Evolutionary conservation across 139 green algal genomes (phyloP), one percentile per base, ranked within the genome.

Genomic region (Picochlorum sp.): DNA sequence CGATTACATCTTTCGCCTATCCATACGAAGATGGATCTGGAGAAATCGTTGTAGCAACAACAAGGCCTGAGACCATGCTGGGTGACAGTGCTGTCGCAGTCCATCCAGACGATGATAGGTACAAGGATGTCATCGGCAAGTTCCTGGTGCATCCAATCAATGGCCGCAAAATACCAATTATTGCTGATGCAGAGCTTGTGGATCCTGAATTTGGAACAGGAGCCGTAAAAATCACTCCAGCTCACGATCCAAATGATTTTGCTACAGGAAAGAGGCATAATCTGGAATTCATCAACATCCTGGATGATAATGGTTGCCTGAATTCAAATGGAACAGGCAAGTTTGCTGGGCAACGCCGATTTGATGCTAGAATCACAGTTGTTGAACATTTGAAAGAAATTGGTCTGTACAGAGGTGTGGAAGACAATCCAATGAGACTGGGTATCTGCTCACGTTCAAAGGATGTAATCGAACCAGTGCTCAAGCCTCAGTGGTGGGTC

Each of bases 391-490:
- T 99, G 10, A 78, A 95, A 73, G 79, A 84, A 50, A 80, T 84
- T 76, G 88, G 80, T 3, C 79, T 95, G 51, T 91, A 88, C 80
- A 74, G 88, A 24, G 90, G 89, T 54, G 83, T 69, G 18, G 59
- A 66, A 4, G 84, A 92, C 78, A 98, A 98, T 79, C 75, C 83
- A 24, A 98, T 98, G 93, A 75, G 88, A 26, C 78, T 98, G 51
- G 89, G 88, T 14, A 68, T 98, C 30, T 97, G 92, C 86, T 90
- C 77, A 38, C 61, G 72, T 41, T 79, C 90, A 79, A 92, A 93
- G 76, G 94, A 99, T 78, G 90, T 99, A n/a, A 98, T 99, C 44
- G 94, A 99, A 83, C 94, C 94, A 0, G 77, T 96, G 73, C 79
- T 98, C 13, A 98, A 98, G 80, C 92, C 92, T 28, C 83, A 89